Evolutionary conservation across 208 protist species (phyloP).

Genomic region (Herpetomonas tarakana): DNA sequence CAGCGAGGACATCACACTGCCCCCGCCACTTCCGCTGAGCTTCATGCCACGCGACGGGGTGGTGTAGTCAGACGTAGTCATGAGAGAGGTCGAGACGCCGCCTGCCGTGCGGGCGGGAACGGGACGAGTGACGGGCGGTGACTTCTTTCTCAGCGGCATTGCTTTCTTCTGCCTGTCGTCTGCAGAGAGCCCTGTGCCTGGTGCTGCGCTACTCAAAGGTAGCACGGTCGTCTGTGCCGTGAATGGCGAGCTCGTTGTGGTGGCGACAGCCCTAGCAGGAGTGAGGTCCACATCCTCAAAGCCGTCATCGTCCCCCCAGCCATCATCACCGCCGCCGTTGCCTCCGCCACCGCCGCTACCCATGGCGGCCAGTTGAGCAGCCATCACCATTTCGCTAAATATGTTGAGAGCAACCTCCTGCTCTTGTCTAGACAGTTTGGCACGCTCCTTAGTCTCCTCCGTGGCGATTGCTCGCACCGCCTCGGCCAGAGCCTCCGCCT

Average conservation of each 20-base stretch:
- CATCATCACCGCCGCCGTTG: constrained; percentile 5
- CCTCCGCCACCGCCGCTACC: neutral
- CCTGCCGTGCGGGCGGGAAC: neutral
- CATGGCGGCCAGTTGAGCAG: constrained; percentile 10
- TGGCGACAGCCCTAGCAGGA: neutral
- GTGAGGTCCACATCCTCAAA: constrained; percentile 32
- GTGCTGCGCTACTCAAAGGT: too few species aligned
- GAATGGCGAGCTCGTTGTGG: too few species aligned
- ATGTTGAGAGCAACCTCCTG: constrained; percentile 20
- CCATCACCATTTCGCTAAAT: constrained; percentile 22
- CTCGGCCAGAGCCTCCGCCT: neutral
- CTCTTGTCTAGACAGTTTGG: constrained; percentile 20
- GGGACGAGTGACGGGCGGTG: constrained; percentile 12
- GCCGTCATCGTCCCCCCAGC: constrained; percentile 33
- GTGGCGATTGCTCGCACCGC: neutral
- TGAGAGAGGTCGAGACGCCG: neutral
- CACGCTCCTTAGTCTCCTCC: constrained; percentile 18
- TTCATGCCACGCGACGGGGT: neutral
- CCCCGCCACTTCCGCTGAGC: neutral
- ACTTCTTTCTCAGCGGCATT: constrained; percentile 33
- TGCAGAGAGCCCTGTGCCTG: neutral
- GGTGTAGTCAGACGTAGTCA: too few species aligned
- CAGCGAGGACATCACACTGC: constrained; percentile 1
- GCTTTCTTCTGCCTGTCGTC: constrained; percentile 1
- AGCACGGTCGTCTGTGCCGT: too few species aligned